Conservation (phyloP, 441 rosid species). For the Populus hybrid region DNA sequence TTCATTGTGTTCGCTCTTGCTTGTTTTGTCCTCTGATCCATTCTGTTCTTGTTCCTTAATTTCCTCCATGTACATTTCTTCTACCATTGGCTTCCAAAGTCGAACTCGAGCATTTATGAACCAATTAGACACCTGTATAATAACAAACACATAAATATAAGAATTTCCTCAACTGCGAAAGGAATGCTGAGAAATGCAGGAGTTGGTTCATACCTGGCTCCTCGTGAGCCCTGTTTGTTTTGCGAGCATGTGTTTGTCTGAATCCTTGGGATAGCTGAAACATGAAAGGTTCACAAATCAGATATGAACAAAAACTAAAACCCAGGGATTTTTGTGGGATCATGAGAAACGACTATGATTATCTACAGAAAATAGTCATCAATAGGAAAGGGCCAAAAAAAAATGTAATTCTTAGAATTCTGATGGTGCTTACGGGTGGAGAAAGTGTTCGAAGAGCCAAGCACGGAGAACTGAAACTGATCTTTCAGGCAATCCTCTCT, state of each 20-base stretch:
- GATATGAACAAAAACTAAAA: neutral
- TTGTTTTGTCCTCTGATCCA: conserved; percentile 53
- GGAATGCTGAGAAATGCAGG: neutral
- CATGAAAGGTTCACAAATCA: neutral
- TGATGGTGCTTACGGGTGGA: conserved; percentile 66
- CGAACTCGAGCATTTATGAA: conserved; percentile 94
- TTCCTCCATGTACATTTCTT: conserved; percentile 87
- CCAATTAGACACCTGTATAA: conserved; percentile 81
- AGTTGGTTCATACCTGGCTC: conserved; percentile 55
- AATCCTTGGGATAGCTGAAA: conserved; percentile 81
- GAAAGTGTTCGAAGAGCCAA: conserved; percentile 95
- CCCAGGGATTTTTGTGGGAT: too few species aligned
- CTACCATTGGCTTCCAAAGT: conserved; percentile 96
- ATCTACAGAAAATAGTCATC: neutral
- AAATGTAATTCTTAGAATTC: neutral
- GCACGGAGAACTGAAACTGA: conserved; percentile 81
- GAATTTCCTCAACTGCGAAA: neutral
- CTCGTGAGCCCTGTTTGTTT: conserved; percentile 79
- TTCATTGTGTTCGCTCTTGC: conserved; percentile 57
- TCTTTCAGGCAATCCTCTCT: conserved; percentile 85
- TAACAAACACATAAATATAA: neutral
- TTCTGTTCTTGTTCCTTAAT: conserved; percentile 61
- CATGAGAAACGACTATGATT: too few species aligned
- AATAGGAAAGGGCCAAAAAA: neutral
- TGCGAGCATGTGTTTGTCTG: conserved; percentile 75